Conservation (phyloP, 2,329 filamentous ascomycete genomes). For the Drechslera avenae region DNA sequence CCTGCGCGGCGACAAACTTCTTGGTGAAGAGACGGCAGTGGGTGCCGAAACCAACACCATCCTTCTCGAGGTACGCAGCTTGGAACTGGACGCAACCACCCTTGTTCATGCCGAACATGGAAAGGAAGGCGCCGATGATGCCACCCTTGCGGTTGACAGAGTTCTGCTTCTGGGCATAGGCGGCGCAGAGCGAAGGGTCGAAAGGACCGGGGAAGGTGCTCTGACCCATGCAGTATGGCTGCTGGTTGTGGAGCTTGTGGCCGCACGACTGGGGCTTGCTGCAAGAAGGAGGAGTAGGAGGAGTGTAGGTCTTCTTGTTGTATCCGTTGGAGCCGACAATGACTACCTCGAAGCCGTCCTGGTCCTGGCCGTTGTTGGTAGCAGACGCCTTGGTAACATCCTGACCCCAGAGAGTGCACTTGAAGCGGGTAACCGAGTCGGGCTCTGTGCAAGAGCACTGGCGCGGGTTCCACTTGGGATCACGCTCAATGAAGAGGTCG, state of each 20-base stretch:
- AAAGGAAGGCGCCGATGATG: conserved; percentile 16
- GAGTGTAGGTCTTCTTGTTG: conserved; percentile 29
- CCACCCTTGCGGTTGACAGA: conserved; percentile 25
- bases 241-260: conserved; percentile 29
- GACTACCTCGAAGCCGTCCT: conserved; percentile 35
- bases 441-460: conserved; percentile 32
- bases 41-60: conserved; percentile 28
- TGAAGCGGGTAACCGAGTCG: conserved; percentile 29
- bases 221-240: conserved; percentile 33
- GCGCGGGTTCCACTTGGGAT: conserved; percentile 30
- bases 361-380: conserved; percentile 26
- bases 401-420: conserved; percentile 34
- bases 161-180: conserved; percentile 33
- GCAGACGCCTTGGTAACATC: conserved; percentile 25
- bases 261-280: conserved; percentile 31
- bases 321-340: conserved; percentile 43
- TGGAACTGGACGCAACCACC: conserved; percentile 33
- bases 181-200: conserved; percentile 31
- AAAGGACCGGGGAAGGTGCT: conserved; percentile 35
- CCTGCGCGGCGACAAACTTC: conserved; percentile 25
- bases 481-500: conserved; percentile 36
- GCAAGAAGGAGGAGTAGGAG: conserved; percentile 27
- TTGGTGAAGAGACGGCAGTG: conserved; percentile 37
- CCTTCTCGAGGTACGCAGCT: conserved; percentile 31
- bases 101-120: conserved; percentile 28